Evolutionary conservation across 768 basidiomycete species (phyloP), one percentile per base, ranked within the genome.

Genomic region (Pisolithus tinctorius): DNA sequence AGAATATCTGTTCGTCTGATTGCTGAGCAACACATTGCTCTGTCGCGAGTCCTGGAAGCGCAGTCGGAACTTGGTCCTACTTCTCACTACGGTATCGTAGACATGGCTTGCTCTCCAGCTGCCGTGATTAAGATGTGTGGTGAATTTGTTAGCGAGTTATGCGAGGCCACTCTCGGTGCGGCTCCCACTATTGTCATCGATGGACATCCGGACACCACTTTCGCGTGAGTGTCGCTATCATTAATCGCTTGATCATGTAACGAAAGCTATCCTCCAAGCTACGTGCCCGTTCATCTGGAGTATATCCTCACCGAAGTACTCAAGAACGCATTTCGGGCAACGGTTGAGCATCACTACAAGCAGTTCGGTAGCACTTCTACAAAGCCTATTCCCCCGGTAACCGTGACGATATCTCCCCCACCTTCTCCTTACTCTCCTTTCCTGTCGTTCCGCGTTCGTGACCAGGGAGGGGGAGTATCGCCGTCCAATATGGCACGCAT

Each of bases 291-390:
- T 1, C 93, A 94, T 63, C 76, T 94, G 34, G 92, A 94, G 65
- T 94, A 93, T 63, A 88, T 93, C 58, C 71, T 93, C 49, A 94
- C 92, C 2, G 92, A 94, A 65, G 80, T 94, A 38, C 75, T 94
- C 38, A 94, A 94, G 69, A 94, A 94, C 62, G 80, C 91, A 0
- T 94, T 91, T 69, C 84, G 92, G 30, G 92, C 92, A 7, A 92
- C 88, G 2, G 83, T 91, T 25, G 92, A 94, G 61, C 79, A 81
- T 51, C 81, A 91, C 51, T 66, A 71, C 51, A 77, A 75, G 47
- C 66, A 65, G 13, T 57, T 71, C 41, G 72, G 70, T 46, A 56
- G 60, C 30, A 59, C 70, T 9, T 64, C 72, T 23, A 47, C 72
- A 4, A 48, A 58, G 41, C 37, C 61, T 53, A 59, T 89, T 6